Conservation (phyloP, 2,329 filamentous ascomycete genomes). For the Alternaria postmessia region DNA sequence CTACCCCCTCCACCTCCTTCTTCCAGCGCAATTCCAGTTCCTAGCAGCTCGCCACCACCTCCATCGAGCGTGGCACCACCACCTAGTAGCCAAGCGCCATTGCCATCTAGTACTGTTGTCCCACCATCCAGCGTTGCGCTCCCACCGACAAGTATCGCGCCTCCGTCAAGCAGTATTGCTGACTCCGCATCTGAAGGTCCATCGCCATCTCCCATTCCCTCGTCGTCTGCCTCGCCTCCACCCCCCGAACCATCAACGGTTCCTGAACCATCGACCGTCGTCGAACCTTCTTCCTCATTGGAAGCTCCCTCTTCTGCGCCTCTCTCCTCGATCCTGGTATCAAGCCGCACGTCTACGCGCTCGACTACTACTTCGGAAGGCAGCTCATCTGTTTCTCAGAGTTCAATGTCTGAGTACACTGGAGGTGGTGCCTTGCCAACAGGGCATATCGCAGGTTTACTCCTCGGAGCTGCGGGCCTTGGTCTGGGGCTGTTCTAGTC, state of each 20-base stretch:
- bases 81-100: conserved; percentile 14
- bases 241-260: neutral
- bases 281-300: neutral
- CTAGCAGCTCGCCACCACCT: conserved; percentile 13
- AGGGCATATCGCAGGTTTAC: conserved; percentile 27
- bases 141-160: conserved; percentile 16
- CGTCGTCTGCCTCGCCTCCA: neutral
- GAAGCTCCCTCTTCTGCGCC: neutral
- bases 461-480: conserved; percentile 37
- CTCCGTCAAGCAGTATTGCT: conserved; percentile 33
- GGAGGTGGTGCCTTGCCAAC: conserved; percentile 27
- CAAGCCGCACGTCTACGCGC: conserved; percentile 20
- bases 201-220: conserved; percentile 3
- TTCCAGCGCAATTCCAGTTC: conserved; percentile 19
- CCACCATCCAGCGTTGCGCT: conserved; percentile 7
- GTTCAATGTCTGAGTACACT: conserved; percentile 19
- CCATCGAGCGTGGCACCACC: conserved; percentile 19
- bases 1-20: conserved; percentile 16
- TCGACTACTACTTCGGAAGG: conserved; percentile 14
- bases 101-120: conserved; percentile 19
- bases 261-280: neutral
- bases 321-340: conserved; percentile 5
- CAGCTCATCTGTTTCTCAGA: conserved; percentile 10
- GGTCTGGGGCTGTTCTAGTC: conserved; percentile 34
- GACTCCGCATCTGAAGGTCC: conserved; percentile 33